Percentiles rank a stretch among this genome's conserved stretches.
Conservation (phyloP, 2,329 filamentous ascomycete genomes). For the Exophiala sp. region DNA sequence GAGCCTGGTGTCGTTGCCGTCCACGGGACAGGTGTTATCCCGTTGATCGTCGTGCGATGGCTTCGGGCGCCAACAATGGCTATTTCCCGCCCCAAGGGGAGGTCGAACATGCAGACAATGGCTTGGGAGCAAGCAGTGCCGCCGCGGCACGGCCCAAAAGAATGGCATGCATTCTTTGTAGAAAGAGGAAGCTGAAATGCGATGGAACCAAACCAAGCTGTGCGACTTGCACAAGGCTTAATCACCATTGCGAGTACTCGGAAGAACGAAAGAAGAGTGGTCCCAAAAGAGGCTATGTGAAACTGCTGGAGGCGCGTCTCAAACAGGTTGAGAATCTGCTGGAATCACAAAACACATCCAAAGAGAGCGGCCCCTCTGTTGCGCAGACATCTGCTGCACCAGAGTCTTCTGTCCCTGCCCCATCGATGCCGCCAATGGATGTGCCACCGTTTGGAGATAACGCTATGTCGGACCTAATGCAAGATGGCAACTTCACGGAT, state of each 20-base stretch:
- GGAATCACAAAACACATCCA: slow-evolving; percentile 20
- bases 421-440: slow-evolving; percentile 12
- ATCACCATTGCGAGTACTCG: slow-evolving; percentile 83
- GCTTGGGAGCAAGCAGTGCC: slow-evolving; percentile 12
- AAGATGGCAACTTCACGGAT: slow-evolving; percentile 19
- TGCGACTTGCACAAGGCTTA: slow-evolving; percentile 78
- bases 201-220: slow-evolving; percentile 80
- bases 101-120: slow-evolving; percentile 5
- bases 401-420: slow-evolving; percentile 2
- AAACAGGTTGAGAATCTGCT: slow-evolving; percentile 29
- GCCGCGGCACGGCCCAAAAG: slow-evolving; percentile 82
- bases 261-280: slow-evolving; percentile 91
- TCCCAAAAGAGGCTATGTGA: slow-evolving; percentile 89
- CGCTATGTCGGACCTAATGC: slow-evolving; percentile 17
- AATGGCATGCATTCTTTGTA: slow-evolving; percentile 88
- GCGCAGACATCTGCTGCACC: slow-evolving; percentile 1
- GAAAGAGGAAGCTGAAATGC: slow-evolving; percentile 60
- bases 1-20: no score
- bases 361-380: background rate
- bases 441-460: slow-evolving; percentile 9
- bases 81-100: slow-evolving; percentile 2
- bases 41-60: slow-evolving; percentile 5
- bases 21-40: no score
- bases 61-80: slow-evolving; percentile 10
- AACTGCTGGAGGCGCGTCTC: slow-evolving; percentile 83